These are phyloP conservation scores for Cryptosporidium ubiquitum DNA, from an alignment of 169 alveolate genomes.

Conservation along the genomic window DNA sequence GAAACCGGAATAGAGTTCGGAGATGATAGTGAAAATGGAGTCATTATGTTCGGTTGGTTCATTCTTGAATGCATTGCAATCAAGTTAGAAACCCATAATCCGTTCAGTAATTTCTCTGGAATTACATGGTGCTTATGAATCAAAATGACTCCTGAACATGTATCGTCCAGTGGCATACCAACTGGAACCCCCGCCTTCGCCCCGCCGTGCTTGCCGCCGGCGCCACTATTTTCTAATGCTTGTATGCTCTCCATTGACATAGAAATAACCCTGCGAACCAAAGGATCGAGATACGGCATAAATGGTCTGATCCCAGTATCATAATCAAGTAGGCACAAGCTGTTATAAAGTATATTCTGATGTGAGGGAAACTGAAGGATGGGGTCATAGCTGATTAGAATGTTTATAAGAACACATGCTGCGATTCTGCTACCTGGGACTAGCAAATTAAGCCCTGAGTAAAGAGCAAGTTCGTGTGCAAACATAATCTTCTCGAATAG, in stretches of 20 bases:
- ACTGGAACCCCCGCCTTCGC: not conserved
- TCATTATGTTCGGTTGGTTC: conserved; percentile 44
- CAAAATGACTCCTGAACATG: conserved; percentile 42
- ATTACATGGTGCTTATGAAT: conserved; percentile 49
- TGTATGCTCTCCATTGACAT: conserved; percentile 41
- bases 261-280: conserved; percentile 26
- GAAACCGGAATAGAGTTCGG: conserved; percentile 53
- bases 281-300: conserved; percentile 60
- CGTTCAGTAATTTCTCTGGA: conserved; percentile 44
- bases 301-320: conserved; percentile 45
- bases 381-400: conserved; percentile 24
- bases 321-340: conserved; percentile 46
- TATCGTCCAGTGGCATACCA: conserved; percentile 5
- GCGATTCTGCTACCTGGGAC: conserved; percentile 60
- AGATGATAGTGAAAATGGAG: conserved; percentile 34
- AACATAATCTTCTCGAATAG: conserved; percentile 55
- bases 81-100: conserved; percentile 34
- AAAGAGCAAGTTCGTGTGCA: conserved; percentile 56
- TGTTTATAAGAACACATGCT: conserved; percentile 31
- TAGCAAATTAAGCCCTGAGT: conserved; percentile 37
- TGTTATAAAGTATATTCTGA: conserved; percentile 25
- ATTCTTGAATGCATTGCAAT: conserved; percentile 69
- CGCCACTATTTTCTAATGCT: conserved; percentile 28
- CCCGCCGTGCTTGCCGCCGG: not conserved
- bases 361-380: conserved; percentile 35